Evolutionary conservation across 1,139 yeast genomes (phyloP), one percentile per base, ranked within the genome.

Genomic region (Torulaspora globosa): DNA sequence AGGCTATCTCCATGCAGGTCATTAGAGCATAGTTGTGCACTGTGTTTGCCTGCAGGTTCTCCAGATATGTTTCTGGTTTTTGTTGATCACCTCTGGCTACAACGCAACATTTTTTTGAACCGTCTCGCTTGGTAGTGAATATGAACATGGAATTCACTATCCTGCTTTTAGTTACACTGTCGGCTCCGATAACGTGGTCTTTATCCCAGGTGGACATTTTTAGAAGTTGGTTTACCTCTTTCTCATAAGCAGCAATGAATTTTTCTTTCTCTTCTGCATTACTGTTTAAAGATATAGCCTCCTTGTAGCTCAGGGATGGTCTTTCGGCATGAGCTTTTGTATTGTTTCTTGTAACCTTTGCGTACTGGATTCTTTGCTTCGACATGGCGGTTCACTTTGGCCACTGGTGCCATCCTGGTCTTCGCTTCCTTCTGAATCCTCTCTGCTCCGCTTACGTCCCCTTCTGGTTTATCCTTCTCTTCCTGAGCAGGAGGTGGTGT

Each of bases 51-150:
- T 28, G 35, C 9, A 43, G 29, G 12, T 44, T 34, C 14, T 43
- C 32, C 14, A 50, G 43, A 35, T 41, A 46, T 12, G 51, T 44
- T 5, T 45, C 46, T 9, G 41, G 39, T 11, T 44, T 31, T 37
- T 47, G 54, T 30, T 38, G 44, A 27, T 49, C 51, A 19, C 48
- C 51, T 48, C 52, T 42, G 8, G 54, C 49, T 8, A 49, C 50
- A 23, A 33, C 44, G 21, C 50, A 29, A 31, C 48, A 42, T 37
- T 50, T 52, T 24, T 46, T 41, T 6, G 38, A 41, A 27, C 46
- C 49, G 28, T 44, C 45, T 27, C 53, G 36, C 39, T 51, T 49
- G 2, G 47, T 47, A 2, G 51, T 46, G 36, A 52, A 27, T 48
- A 35, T 23, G 29, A 12, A 49, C 45, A 30, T 19, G 21, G 43